Evolutionary conservation across 257 asterid genomes (phyloP), one percentile per base, ranked within the genome.

Genomic region (Penstemon davidsonii): DNA sequence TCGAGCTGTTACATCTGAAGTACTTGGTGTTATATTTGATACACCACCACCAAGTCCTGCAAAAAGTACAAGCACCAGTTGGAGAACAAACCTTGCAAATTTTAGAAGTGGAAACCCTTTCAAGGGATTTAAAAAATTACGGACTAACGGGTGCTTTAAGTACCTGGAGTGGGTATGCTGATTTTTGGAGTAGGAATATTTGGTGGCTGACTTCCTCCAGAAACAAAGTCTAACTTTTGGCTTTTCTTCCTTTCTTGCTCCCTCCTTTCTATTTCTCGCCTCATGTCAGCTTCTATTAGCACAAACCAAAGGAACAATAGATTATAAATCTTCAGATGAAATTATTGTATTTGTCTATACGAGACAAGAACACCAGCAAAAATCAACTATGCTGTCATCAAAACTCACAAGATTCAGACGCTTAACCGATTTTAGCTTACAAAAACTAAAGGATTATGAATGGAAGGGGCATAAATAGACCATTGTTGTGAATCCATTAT

Each of bases 181-280:
- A 83, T 67, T 79, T 91, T 94, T 40, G 88, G 82, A 33, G 95
- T 67, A 62, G 96, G 90, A 69, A 82, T 60, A 44, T 70, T 73
- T 69, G 92, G 92, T 53, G 86, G 82, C 64, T 91, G 97, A 69
- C 86, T 62, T 73, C 96, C 96, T 64, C 89, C 95, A 52, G 99
- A 85, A 42, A 85, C 60, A 73, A 91, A 94, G 62, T 94, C 99
- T 64, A 91, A 72, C 78, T 83, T 94, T 57, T 68, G 98, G 72
- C 66, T 87, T 77, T 81, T 88, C 86, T 87, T 89, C 83, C 91
- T 88, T 64, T 94, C 99, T 75, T 82, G 98, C 71, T 87, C 98
- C 85, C 75, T 88, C 87, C 95, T 86, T 71, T 94, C 97, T 80
- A 83, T 55, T 77, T 91, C 97, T 72, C 90, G 90, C 84, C 80